These are phyloP conservation scores for Rhizoclosmatium globosum DNA, from an alignment of 192 early-diverging fungal genomes.

Conservation along the genomic window DNA sequence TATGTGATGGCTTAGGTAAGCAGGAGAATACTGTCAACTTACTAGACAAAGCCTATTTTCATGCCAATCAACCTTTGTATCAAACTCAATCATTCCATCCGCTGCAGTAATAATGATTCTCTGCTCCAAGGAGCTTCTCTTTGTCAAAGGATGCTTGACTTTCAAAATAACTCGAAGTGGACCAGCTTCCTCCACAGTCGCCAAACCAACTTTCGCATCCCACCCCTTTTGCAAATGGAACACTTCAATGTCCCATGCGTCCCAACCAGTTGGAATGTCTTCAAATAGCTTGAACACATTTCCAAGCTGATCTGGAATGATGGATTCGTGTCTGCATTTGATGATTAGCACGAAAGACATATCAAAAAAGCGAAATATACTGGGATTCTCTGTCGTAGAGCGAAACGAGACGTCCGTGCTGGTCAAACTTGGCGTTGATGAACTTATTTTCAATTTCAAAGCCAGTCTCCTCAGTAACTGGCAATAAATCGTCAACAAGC, in stretches of 20 bases:
- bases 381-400: conserved; percentile 66
- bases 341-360: neutral
- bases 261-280: conserved; percentile 87
- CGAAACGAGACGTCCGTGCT: conserved; percentile 75
- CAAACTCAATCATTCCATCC: conserved; percentile 87
- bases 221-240: conserved; percentile 89
- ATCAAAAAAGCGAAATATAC: conserved; percentile 45
- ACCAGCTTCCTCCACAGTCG: conserved; percentile 77
- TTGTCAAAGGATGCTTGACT: conserved; percentile 70
- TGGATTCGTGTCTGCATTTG: conserved; percentile 55
- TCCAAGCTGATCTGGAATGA: conserved; percentile 58
- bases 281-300: conserved; percentile 88
- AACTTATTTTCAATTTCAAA: conserved; percentile 80
- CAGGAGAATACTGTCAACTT: conserved; percentile 9
- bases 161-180: conserved; percentile 80
- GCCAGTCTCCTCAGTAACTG: neutral
- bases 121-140: conserved; percentile 76
- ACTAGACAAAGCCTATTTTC: conserved; percentile 87
- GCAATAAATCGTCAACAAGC: too few species aligned
- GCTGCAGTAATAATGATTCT: conserved; percentile 78
- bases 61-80: conserved; percentile 89
- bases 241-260: conserved; percentile 88
- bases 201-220: conserved; percentile 65
- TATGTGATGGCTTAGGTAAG: conserved; percentile 27
- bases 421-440: conserved; percentile 74